These are phyloP conservation scores for Saturnispora besseyi DNA, from an alignment of 805 yeast species.

Conservation along the genomic window DNA sequence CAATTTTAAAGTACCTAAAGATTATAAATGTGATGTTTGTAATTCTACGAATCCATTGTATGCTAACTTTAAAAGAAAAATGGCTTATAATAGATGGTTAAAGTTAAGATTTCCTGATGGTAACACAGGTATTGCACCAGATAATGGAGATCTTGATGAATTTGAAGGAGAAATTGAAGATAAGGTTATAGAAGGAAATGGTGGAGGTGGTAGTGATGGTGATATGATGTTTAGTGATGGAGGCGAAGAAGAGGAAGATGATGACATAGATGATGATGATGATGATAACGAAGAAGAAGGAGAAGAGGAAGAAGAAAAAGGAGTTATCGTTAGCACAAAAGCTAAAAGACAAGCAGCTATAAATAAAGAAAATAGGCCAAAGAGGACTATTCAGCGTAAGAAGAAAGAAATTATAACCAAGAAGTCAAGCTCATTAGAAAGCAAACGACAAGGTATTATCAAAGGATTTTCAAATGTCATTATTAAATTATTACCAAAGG, in stretches of 20 bases:
- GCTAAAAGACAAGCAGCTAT: conserved; percentile 7
- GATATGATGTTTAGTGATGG: not conserved
- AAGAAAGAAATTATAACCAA: not conserved
- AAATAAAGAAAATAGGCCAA: conserved; percentile 2
- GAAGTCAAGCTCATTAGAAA: conserved; percentile 25
- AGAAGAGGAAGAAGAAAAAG: conserved; percentile 13
- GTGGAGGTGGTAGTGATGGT: conserved; percentile 2
- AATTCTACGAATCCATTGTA: conserved; percentile 29
- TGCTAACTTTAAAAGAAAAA: conserved; percentile 24
- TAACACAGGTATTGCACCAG: not conserved
- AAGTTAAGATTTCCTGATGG: conserved; percentile 8
- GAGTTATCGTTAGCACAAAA: conserved; percentile 11
- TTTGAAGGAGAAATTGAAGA: conserved; percentile 6
- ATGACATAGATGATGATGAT: conserved; percentile 6
- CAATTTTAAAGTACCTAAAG: conserved; percentile 33
- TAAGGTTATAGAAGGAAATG: not conserved
- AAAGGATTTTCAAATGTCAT: conserved; percentile 35
- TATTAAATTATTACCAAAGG: conserved; percentile 30
- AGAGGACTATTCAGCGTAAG: not conserved
- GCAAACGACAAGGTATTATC: conserved; percentile 27
- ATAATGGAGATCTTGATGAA: conserved; percentile 5
- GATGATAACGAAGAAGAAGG: conserved; percentile 5
- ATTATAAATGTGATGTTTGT: conserved; percentile 49
- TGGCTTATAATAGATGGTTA: conserved; percentile 26
- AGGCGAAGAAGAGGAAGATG: conserved; percentile 8